Conservation (phyloP, 768 basidiomycete species). For the Termitomyces sp. region DNA sequence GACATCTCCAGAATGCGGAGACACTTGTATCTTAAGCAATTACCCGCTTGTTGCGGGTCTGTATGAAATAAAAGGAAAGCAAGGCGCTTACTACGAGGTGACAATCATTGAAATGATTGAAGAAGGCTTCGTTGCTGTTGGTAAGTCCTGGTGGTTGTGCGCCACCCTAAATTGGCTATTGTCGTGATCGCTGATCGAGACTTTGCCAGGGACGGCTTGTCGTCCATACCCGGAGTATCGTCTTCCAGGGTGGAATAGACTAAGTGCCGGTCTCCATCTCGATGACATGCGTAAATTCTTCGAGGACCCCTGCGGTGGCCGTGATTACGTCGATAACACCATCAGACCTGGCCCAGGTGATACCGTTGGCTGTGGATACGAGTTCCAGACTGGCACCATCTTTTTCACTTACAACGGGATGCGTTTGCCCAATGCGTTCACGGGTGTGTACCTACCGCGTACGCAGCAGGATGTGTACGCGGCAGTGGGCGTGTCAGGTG, state of each 20-base stretch:
- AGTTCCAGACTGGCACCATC: constrained; percentile 42
- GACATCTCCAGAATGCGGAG: constrained; percentile 38
- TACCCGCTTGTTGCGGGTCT: constrained; percentile 57
- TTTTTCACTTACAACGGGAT: constrained; percentile 66
- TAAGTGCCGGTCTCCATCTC: constrained; percentile 60
- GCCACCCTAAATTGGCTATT: background rate
- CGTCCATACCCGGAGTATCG: constrained; percentile 62
- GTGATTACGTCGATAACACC: constrained; percentile 38
- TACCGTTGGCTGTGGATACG: constrained; percentile 61
- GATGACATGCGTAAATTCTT: constrained; percentile 74
- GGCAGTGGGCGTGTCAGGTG: constrained; percentile 54
- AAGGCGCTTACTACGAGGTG: constrained; percentile 63
- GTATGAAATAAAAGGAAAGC: constrained; percentile 49
- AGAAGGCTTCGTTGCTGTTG: constrained; percentile 50
- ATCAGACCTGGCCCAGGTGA: constrained; percentile 38
- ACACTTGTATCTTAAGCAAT: constrained; percentile 52
- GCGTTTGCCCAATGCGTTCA: constrained; percentile 52
- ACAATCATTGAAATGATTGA: constrained; percentile 47
- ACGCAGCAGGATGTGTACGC: constrained; percentile 54
- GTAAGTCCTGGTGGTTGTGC: constrained; percentile 23
- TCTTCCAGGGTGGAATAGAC: constrained; percentile 68
- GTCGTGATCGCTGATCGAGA: background rate
- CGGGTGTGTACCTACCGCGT: constrained; percentile 53
- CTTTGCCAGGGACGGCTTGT: constrained; percentile 50
- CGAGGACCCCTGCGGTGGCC: constrained; percentile 61